A percentile compares a stretch with the other conserved stretches of the same genome.
Evolutionary conservation across 2,329 filamentous ascomycete genomes (phyloP).

Genomic region (Fusarium multiceps): DNA sequence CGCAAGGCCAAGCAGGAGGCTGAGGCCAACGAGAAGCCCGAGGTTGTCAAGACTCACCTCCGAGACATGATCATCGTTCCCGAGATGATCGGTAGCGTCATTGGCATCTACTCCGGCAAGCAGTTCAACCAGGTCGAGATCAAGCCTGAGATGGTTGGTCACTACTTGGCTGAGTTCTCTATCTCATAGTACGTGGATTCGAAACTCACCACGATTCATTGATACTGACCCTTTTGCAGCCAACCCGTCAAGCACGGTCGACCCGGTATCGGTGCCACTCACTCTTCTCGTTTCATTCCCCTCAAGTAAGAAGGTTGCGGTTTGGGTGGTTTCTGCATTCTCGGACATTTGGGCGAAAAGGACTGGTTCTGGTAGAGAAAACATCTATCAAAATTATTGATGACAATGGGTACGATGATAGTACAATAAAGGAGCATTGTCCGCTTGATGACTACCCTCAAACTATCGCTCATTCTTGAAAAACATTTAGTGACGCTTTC

Average conservation of each 20-base stretch:
- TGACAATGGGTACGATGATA: constrained; percentile 59
- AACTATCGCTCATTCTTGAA: constrained; percentile 29
- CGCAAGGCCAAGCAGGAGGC: constrained; percentile 99
- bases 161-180: constrained; percentile 99
- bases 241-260: constrained; percentile 99
- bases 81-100: constrained; percentile 99
- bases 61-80: constrained; percentile 99
- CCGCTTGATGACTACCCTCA: constrained; percentile 48
- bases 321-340: constrained; percentile 67
- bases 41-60: constrained; percentile 98
- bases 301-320: constrained; percentile 88
- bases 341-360: constrained; percentile 68
- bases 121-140: constrained; percentile 99
- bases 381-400: constrained; percentile 59
- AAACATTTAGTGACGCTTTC: constrained; percentile 17
- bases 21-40: constrained; percentile 99
- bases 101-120: constrained; percentile 99
- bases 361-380: constrained; percentile 65
- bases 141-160: constrained; percentile 99
- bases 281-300: constrained; percentile 99
- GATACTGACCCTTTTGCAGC: constrained; percentile 71
- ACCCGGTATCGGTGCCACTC: constrained; percentile 99
- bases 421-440: constrained; percentile 57
- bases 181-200: constrained; percentile 91
- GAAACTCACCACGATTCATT: neutral